Evolutionary conservation across 345 rosid genomes (phyloP).

Genomic region (Murraya koenigii): DNA sequence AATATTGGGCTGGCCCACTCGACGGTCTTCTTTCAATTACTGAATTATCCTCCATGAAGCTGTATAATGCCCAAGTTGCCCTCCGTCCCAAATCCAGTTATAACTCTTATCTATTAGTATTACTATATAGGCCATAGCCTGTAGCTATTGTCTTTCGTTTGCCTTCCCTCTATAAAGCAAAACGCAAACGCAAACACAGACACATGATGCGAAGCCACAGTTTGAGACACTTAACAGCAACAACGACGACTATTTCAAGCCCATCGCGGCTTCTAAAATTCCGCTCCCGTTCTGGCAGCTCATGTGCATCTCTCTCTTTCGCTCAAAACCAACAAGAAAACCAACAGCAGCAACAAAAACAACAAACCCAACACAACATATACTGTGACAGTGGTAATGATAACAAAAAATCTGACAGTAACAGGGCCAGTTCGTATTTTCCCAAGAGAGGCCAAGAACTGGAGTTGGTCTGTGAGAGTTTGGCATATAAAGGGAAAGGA

Average conservation of each 20-base stretch:
- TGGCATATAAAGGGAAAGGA: constrained; percentile 91
- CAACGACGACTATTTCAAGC: constrained; percentile 2
- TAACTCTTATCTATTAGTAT: too few species aligned
- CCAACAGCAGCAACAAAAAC: constrained; percentile 4
- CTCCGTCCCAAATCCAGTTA: not conserved
- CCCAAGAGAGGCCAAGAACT: constrained; percentile 78
- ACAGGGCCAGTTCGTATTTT: constrained; percentile 42
- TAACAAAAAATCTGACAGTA: not conserved
- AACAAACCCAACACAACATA: constrained; percentile 5
- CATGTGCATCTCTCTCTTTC: constrained; percentile 33
- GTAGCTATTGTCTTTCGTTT: not conserved
- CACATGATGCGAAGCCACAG: constrained; percentile 32
- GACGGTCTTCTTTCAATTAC: not conserved
- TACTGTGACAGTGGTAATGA: not conserved
- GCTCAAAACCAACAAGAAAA: constrained; percentile 21
- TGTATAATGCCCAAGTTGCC: not conserved
- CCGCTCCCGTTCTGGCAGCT: constrained; percentile 25
- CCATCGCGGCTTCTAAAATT: constrained; percentile 34
- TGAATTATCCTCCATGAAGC: not conserved
- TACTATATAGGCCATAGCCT: too few species aligned
- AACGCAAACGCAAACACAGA: not conserved
- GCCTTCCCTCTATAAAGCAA: not conserved
- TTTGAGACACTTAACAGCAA: constrained; percentile 29
- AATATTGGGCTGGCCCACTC: constrained; percentile 11
- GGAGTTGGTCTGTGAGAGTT: constrained; percentile 81